These are phyloP conservation scores for Pinus albicaulis DNA, from an alignment of 75 land plant species.

Conservation along the genomic window DNA sequence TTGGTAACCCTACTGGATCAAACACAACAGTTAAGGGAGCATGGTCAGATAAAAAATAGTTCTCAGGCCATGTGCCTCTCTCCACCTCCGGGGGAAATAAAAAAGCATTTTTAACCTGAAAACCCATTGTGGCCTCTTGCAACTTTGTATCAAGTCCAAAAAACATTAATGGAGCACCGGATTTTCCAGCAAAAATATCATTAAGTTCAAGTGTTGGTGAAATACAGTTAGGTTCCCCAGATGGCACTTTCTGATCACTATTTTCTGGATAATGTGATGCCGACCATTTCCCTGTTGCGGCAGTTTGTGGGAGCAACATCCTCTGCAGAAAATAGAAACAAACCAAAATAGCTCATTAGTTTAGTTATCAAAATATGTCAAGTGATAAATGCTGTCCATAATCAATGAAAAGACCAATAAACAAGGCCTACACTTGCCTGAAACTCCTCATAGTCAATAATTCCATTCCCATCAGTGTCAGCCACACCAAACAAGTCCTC, in stretches of 20 bases:
- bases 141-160: background rate
- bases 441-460: conserved; percentile 59
- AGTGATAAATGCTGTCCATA: background rate
- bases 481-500: conserved; percentile 56
- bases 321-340: conserved; percentile 3
- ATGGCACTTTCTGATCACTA: background rate
- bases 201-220: background rate
- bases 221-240: background rate
- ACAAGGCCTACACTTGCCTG: conserved; percentile 25
- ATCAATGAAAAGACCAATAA: background rate
- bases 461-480: conserved; percentile 59
- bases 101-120: conserved; percentile 69
- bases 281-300: background rate
- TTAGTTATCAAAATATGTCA: background rate
- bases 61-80: conserved; percentile 88
- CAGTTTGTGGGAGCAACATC: background rate
- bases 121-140: conserved; percentile 35
- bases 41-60: conserved; percentile 83
- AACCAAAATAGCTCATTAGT: background rate
- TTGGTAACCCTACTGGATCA: conserved; percentile 20
- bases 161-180: background rate
- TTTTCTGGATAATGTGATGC: background rate
- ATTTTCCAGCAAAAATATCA: background rate
- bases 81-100: conserved; percentile 85
- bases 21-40: conserved; percentile 80